Base-by-base conservation (phyloP, 257 asterid genomes). In the Salvia miltiorrhiza region DNA sequence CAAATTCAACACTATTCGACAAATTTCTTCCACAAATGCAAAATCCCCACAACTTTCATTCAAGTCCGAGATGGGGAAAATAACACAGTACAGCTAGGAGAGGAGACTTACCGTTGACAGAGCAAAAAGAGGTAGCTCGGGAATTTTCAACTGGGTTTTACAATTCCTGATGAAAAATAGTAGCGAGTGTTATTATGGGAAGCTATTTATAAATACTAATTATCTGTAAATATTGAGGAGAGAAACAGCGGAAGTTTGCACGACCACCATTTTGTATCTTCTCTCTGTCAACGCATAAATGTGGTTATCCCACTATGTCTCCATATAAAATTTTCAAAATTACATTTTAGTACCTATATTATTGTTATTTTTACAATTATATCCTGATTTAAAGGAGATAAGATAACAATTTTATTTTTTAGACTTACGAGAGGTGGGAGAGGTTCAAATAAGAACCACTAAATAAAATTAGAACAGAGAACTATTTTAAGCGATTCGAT, bases 61-160 rank as follows among this genome's bases (percentile, higher is more conserved):
- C 55, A 8, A 60, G 65, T 66, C 43, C 9, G 16, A 19, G 35
- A 12, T 20, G 16, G 11, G 35, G 19, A 59, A 59, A 32, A 60
- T 21, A 20, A 64, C 32, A 11, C 45, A 61, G 4, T 23, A 21
- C 4, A 50, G n/a, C 50, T 30, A 49, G 4, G 60, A 40, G 48
- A 67, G 54, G 23, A 62, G 26, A 70, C 77, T 72, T 45, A 72
- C 81, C 12, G 56, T 24, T 12, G 16, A 55, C n/a, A 26, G 75
- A 12, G 47, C 32, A 43, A 57, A 50, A 32, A 43, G 43, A 23
- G 63, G 10, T 30, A 16, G 60, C 21, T 5, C 9, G 69, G 47
- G 64, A 57, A 11, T 4, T 17, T 73, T 20, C 4, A 7, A 17
- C 16, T 19, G 30, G 73, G 37, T 47, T 63, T 19, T 26, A 8